phyloP scores from a whole-genome alignment of 2,329 filamentous ascomycete species.

The Dactylellina parvicollis region DNA sequence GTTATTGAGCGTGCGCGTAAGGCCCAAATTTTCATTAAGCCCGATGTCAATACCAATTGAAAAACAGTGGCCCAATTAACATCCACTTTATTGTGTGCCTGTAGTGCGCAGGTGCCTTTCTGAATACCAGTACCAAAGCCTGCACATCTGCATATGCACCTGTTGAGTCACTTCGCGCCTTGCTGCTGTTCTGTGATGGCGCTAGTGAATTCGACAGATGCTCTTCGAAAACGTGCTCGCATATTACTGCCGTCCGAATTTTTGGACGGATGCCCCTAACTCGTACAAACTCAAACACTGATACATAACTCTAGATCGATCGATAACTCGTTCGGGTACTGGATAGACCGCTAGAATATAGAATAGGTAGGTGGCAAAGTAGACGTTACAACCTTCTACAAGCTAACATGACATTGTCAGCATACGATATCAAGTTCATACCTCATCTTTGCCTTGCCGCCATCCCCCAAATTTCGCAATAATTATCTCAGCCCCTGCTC shows the following conservation, averaged over 20 bases:
- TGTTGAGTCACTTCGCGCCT: conserved; percentile 20
- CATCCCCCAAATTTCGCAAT: neutral
- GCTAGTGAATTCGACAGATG: conserved; percentile 3
- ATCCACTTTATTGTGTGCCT: no score
- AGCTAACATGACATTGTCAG: neutral
- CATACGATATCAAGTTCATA: neutral
- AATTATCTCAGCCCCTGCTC: neutral
- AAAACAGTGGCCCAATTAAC: no score
- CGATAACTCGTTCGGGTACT: neutral
- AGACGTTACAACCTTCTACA: neutral
- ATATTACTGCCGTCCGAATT: conserved; percentile 6
- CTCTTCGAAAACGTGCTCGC: neutral
- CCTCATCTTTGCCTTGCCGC: neutral
- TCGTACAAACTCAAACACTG: conserved; percentile 19
- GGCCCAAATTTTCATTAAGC: no score
- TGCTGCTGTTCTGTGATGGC: conserved; percentile 24
- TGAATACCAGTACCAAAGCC: conserved; percentile 8
- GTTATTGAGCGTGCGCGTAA: no score
- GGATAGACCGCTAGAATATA: neutral
- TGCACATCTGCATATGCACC: neutral
- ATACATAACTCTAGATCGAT: conserved; percentile 2
- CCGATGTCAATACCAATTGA: no score
- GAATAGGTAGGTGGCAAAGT: neutral
- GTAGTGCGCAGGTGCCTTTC: neutral
- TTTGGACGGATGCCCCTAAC: neutral